Percentiles rank a stretch among this genome's conserved stretches.
Evolutionary conservation across 176 grass and related monocot species (phyloP).

Genomic region (Triticum turgidum): DNA sequence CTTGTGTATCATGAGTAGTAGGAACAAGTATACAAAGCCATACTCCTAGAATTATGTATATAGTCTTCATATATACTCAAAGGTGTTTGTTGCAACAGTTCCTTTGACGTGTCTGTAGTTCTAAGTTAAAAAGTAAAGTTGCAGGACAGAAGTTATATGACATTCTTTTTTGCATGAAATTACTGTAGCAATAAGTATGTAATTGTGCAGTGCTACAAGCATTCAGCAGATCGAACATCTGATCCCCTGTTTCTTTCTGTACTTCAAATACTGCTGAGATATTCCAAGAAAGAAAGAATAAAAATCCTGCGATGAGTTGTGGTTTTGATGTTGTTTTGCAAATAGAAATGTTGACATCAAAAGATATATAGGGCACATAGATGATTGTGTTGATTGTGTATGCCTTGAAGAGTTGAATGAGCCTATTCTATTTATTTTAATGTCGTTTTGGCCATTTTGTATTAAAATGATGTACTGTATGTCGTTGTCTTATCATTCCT

Average conservation of each 20-base stretch:
- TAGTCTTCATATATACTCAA: not conserved
- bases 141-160: not conserved
- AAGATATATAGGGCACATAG: not conserved
- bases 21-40: not conserved
- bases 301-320: not conserved
- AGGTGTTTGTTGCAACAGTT: not conserved
- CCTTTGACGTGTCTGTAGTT: conserved; percentile 4
- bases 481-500: conserved; percentile 1
- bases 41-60: not conserved
- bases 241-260: not conserved
- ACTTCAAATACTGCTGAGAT: conserved; percentile 2
- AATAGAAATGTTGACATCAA: not conserved
- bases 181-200: not conserved
- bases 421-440: not conserved
- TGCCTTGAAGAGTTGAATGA: not conserved
- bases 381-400: not conserved
- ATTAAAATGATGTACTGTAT: not conserved
- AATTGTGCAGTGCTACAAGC: not conserved
- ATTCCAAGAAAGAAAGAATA: not conserved
- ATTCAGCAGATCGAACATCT: not conserved
- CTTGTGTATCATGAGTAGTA: not conserved
- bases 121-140: not conserved
- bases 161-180: not conserved
- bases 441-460: not conserved
- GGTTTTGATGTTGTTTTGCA: not conserved